These are phyloP conservation scores for Madurella fahalii DNA, from an alignment of 2,329 filamentous ascomycete genomes.

Conservation along the genomic window DNA sequence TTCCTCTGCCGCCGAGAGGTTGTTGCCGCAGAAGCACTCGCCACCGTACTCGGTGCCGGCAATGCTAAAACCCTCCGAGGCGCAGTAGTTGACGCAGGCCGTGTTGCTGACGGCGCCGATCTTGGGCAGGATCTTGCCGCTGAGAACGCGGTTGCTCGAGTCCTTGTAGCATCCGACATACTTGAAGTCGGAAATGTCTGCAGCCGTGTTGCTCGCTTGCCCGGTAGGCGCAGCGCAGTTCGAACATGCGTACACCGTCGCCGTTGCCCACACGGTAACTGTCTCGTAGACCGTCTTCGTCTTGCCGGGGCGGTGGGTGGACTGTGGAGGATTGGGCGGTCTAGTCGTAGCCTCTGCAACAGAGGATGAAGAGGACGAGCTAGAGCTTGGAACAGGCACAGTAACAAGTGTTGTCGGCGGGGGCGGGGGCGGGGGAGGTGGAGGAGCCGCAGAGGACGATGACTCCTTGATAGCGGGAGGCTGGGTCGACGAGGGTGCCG, in stretches of 20 bases:
- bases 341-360: background rate
- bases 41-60: slow-evolving; percentile 48
- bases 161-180: slow-evolving; percentile 45
- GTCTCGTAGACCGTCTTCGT: slow-evolving; percentile 33
- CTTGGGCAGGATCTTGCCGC: slow-evolving; percentile 37
- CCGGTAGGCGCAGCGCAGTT: slow-evolving; percentile 17
- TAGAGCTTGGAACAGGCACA: background rate
- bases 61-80: slow-evolving; percentile 39
- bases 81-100: slow-evolving; percentile 45
- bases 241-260: slow-evolving; percentile 32
- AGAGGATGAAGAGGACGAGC: background rate
- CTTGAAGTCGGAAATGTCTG: slow-evolving; percentile 32
- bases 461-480: background rate
- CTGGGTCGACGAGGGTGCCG: slow-evolving; percentile 2
- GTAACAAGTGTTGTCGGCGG: slow-evolving; percentile 16
- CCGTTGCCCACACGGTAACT: slow-evolving; percentile 42
- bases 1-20: slow-evolving; percentile 36
- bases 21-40: slow-evolving; percentile 46
- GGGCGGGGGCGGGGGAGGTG: background rate
- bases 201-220: slow-evolving; percentile 10
- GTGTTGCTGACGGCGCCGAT: slow-evolving; percentile 41
- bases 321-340: background rate
- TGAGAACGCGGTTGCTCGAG: slow-evolving; percentile 35
- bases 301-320: background rate
- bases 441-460: slow-evolving; percentile 2